Base-by-base conservation (phyloP, 2,329 filamentous ascomycete genomes). In the Ceratocystiopsis sp. region DNA sequence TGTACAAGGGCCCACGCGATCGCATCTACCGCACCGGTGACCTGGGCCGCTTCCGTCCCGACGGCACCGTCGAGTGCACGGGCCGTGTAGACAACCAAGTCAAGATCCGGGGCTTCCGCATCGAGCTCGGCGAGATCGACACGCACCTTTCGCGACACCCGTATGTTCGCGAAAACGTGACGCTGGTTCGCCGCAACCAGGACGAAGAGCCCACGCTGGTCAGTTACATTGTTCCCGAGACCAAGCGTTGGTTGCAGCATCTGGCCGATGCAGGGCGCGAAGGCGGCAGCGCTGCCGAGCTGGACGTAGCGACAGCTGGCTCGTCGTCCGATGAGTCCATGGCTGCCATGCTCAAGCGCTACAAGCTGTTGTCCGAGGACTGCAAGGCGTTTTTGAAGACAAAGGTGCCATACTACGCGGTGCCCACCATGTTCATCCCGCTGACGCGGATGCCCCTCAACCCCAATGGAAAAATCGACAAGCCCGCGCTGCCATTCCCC, bases 21-120 rank as follows among this genome's bases (percentile, higher is more conserved):
- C 72, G 87, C 33, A 61, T 96, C 42, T 96, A 98, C 61, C 66
- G 83, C 17, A 91, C 80, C 35, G 91, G 89, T 21, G 89, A 96
- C 57, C 64, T 98, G 4, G 89, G 89, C 4, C 67, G 77, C 45
- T 87, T 83, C 55, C 73, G 2, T 69, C 75, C 38, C 60, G 62
- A 9, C 84, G 83, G 34, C 78, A 80, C 50, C 80, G 44, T 36
- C 85, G 12, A 80, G 82, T 54, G 83, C 78, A 55, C 81, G 11
- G 89, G 89, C 18, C 72, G 91, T 46, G 78, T 77, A 19, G 89
- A 96, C 55, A 39, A 36, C 19, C 49, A 96, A 57, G 84, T 95
- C 64, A 98, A 96, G 67, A 89, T 96, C 50, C 80, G 91, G 47
- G 89, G 89, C 1, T 96, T 95, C 69, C 73, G 89, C 48, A 93